Evolutionary conservation across 2,329 filamentous ascomycete species (phyloP), one percentile per base, ranked within the genome.

Genomic region (Diaporthe capsici): DNA sequence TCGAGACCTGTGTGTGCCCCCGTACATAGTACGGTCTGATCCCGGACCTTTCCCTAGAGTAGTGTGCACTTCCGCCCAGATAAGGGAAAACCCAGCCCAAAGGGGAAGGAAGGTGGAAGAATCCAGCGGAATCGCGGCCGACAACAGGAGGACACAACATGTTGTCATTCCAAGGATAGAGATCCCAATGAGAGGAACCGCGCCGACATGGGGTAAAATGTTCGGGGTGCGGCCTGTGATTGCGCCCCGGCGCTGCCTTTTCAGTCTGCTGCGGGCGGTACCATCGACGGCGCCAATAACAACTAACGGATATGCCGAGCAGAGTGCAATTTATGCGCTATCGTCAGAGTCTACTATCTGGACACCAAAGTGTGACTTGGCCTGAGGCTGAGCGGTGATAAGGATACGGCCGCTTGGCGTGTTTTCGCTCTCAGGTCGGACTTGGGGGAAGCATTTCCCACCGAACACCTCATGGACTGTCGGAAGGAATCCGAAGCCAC

Each of bases 401-500:
- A 70, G 65, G 34, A 55, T 55, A 42, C 34, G 22, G 31, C 31
- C 47, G 49, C 65, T 55, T 70, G 49, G 47, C 49, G 22, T 55
- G 65, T 55, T 42, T 49, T 70, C 34, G n/a, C 51, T n/a, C 49
- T n/a, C 47, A 70, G 22, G 49, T 42, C 65, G 65, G 47, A 25
- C 37, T 55, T 70, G 65, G 65, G 37, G 37, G 34, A 42, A 31
- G n/a, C 13, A 37, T 55, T 70, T 70, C 8, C 49, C n/a, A 15
- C 49, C 65, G 65, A 70, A 60, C 70, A 53, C 58, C 31, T 47
- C 72, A 68, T 47, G 58, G 47, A 34, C 61, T 42, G 49, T 73
- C 75, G 75, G 75, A 75, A 71, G 72, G 63, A 73, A 75, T 73
- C 75, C 75, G 75, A 76, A 71, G 65, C 71, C 63, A 63, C 75